Evolutionary conservation across 257 asterid species (phyloP), one percentile per base, ranked within the genome.

Genomic region (Parsonsia alboflavescens): DNA sequence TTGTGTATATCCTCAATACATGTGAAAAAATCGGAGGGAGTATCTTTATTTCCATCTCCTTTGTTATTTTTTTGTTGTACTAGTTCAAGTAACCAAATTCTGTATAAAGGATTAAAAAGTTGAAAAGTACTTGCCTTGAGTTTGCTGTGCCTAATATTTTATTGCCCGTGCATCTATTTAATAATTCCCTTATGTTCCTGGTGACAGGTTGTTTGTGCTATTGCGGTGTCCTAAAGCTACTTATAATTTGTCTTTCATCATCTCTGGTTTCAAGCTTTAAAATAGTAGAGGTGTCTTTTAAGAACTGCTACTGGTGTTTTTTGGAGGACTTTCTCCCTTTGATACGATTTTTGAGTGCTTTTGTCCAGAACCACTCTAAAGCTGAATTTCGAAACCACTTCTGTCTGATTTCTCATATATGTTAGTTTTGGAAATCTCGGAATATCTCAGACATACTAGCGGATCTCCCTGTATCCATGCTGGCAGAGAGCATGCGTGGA

Each of bases 401-500:
- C 49, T 6, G 15, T 17, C n/a, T 48, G 53, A 56, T 68, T 50
- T 65, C 67, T 71, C 42, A 63, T 76, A 63, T 79, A 75, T 80
- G 84, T 70, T 77, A 68, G 45, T 78, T 78, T 68, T 77, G 79
- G 85, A 75, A 74, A 75, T 33, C 58, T 78, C 67, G 75, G 79
- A 73, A 79, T 62, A 73, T 73, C 72, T 53, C 66, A 42, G 56
- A 33, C 59, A 44, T 67, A 68, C 49, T 64, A 72, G 82, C 63
- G 84, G 79, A 63, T 70, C 78, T 83, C 80, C 76, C 65, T 53
- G 68, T 78, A 82, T 90, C 86, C 87, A 90, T 86, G 92, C 89
- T 84, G 86, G 90, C 79, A 82, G 86, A 87, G 96, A 92, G 98
- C 94, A 90, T 90, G 98, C 93, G 87, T 86, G 91, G 86, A 84